Conservation (phyloP, 495 filamentous ascomycete species). For the Daldinia loculata region DNA sequence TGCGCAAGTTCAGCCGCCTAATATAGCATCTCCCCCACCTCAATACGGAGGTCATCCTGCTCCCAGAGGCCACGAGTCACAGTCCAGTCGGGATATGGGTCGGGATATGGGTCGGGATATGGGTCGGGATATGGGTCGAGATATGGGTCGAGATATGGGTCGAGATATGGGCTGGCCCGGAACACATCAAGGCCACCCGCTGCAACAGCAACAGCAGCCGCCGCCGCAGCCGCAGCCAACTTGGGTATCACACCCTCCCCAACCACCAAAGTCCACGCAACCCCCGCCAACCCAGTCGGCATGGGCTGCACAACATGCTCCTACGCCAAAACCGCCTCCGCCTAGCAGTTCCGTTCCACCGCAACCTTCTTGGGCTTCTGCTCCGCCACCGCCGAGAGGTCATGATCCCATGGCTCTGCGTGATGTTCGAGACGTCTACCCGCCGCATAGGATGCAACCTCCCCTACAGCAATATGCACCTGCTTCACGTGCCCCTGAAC, state of each 20-base stretch:
- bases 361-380: slow-evolving; percentile 51
- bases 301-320: slow-evolving; percentile 56
- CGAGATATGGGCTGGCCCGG: slow-evolving; percentile 45
- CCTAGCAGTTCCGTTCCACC: slow-evolving; percentile 50
- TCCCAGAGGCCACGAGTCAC: slow-evolving; percentile 44
- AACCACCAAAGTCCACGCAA: slow-evolving; percentile 52
- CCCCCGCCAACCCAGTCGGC: slow-evolving; percentile 50
- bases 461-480: slow-evolving; percentile 46
- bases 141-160: neutral
- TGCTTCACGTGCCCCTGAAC: slow-evolving; percentile 46
- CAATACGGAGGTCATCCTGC: slow-evolving; percentile 48
- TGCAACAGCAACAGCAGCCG: slow-evolving; percentile 47
- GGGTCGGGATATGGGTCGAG: no score
- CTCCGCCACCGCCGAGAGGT: slow-evolving; percentile 47
- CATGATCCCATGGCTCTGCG: slow-evolving; percentile 48
- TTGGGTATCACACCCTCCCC: slow-evolving; percentile 49
- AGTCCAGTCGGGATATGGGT: slow-evolving; percentile 40
- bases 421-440: slow-evolving; percentile 47
- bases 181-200: slow-evolving; percentile 34
- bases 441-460: slow-evolving; percentile 45
- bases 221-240: slow-evolving; percentile 42
- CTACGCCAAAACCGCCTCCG: slow-evolving; percentile 49
- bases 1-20: slow-evolving; percentile 44
- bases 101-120: slow-evolving; percentile 18
- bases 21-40: slow-evolving; percentile 47